phyloP scores from a whole-genome alignment of 345 rosid genomes.

The Noccaea caerulescens region DNA sequence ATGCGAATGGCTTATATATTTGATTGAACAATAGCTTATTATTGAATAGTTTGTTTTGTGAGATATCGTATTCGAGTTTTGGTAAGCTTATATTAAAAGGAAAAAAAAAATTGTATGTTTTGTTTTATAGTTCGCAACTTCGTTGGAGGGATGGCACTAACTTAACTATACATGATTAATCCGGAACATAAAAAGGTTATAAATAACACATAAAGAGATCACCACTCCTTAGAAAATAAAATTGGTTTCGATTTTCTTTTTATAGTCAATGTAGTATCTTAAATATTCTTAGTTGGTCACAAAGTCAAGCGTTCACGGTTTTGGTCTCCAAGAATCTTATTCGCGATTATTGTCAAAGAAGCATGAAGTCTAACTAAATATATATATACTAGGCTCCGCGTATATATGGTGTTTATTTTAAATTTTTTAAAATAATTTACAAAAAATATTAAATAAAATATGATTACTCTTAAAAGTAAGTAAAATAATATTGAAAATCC shows the following conservation, averaged over 20 bases:
- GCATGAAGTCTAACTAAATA: not conserved
- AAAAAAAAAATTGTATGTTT: no score
- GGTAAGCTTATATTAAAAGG: not conserved
- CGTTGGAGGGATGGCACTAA: not conserved
- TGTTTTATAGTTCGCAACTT: not conserved
- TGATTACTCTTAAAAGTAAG: no score
- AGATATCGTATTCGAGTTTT: not conserved
- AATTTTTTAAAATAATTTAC: no score
- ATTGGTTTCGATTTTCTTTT: no score
- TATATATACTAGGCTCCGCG: no score
- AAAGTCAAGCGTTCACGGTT: constrained; percentile 3
- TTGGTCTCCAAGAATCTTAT: constrained; percentile 22
- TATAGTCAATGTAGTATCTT: not conserved
- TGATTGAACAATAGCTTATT: constrained; percentile 2
- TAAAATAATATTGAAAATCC: no score
- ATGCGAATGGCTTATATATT: not conserved
- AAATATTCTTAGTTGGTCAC: constrained; percentile 7
- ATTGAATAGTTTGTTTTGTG: not conserved
- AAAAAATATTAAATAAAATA: no score
- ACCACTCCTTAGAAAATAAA: no score
- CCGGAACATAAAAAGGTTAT: no score
- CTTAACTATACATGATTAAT: not conserved
- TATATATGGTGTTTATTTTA: no score
- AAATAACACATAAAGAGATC: no score
- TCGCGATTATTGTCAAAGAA: constrained; percentile 12